Evolutionary conservation across 306 rosid species (phyloP), one percentile per base, ranked within the genome.

Genomic region (Lathyrus oleraceus): DNA sequence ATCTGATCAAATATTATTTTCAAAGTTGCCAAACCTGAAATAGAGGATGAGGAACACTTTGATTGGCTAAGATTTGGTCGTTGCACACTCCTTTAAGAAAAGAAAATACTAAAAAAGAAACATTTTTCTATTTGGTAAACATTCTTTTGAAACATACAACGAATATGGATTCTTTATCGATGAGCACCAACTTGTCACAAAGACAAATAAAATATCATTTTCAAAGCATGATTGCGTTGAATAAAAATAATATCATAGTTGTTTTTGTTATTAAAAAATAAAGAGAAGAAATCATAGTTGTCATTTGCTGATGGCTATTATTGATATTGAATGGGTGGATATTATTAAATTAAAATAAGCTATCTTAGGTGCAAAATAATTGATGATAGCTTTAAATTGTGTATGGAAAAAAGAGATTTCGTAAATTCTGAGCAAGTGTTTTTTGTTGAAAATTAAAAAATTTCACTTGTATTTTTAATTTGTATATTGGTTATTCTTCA

Each of bases 161-260:
- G 60, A 51, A 63, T 40, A 53, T 73, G 56, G 11, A 72, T 10
- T 54, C 17, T 4, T 74, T 42, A 39, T 64, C 72, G 5, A 51
- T 28, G 25, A 12, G 66, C 30, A 59, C 61, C 36, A 67, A 75
- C 54, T 48, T 67, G 69, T 47, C 69, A 6, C 60, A 16, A 43
- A 65, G 25, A 60, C 49, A 21, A 58, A 58, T 62, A 32, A 1
- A 28, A 56, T 56, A 27, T 65, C 3, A 56, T 19, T 65, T 65
- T 43, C 43, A 27, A 28, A 30, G 27, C 67, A 56, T 45, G 51
- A 57, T 66, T 60, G 20, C 19, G 23, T 52, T 64, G 47, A 15
- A 64, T 40, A 20, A 53, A 57, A 0, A 7, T 25, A 35, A 35
- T 35, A 61, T 45, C 16, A 28, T n/a, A 47, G 49, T 17, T 36